Conservation (phyloP, 345 rosid species). For the Chamaenerion angustifolium region DNA sequence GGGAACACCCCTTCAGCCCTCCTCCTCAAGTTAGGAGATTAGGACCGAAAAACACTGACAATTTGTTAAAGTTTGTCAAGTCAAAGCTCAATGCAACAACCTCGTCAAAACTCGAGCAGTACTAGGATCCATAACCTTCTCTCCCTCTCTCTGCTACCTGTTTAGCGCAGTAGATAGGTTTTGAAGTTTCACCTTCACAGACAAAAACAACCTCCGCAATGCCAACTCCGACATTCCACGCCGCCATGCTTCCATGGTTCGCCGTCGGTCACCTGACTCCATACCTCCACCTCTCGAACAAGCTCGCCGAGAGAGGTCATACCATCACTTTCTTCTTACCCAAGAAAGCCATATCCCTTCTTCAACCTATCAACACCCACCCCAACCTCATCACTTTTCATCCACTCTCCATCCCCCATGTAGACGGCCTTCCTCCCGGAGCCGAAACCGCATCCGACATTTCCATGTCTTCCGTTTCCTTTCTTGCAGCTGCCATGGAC, state of each 20-base stretch:
- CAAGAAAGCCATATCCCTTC: conserved; percentile 19
- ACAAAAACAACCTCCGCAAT: neutral
- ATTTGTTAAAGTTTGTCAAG: no score
- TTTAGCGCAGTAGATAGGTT: no score
- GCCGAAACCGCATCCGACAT: conserved; percentile 63
- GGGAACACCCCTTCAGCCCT: no score
- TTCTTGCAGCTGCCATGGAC: conserved; percentile 50
- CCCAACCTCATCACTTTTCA: conserved; percentile 29
- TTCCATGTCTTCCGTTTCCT: conserved; percentile 22
- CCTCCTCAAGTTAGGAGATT: no score
- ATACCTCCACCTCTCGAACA: conserved; percentile 42
- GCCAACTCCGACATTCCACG: conserved; percentile 12
- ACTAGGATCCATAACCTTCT: no score
- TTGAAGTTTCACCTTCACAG: no score
- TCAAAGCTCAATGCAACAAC: no score
- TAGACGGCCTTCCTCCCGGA: conserved; percentile 55
- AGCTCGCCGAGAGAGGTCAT: conserved; percentile 36
- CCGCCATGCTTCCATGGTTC: conserved; percentile 48
- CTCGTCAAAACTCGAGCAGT: no score
- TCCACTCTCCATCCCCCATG: conserved; percentile 23
- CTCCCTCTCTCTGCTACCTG: no score
- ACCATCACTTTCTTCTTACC: conserved; percentile 36
- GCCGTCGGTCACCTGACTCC: conserved; percentile 57
- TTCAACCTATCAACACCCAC: conserved; percentile 20
- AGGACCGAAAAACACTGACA: no score